Conservation (phyloP, 164 flowering plant species). For the Platanus orientalis region DNA sequence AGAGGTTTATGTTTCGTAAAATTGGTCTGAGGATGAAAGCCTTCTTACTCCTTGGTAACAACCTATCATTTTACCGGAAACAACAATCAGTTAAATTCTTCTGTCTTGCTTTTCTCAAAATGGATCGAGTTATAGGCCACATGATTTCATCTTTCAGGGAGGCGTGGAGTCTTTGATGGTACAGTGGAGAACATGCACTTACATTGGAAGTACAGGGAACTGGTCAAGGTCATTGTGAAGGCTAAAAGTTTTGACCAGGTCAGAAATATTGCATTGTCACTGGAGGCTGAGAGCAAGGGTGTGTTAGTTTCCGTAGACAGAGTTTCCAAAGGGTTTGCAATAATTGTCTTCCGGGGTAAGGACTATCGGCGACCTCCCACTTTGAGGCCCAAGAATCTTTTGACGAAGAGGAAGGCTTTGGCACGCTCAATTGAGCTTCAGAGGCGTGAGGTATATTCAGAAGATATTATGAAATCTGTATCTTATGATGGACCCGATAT, state of each 20-base stretch:
- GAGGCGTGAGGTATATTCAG: constrained; percentile 71
- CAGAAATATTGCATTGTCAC: constrained; percentile 62
- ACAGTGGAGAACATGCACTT: constrained; percentile 97
- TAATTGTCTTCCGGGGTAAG: constrained; percentile 75
- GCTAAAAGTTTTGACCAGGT: constrained; percentile 70
- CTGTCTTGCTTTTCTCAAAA: not conserved
- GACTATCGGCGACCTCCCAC: constrained; percentile 70
- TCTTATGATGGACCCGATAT: not conserved
- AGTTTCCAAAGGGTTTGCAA: constrained; percentile 79
- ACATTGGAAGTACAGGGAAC: constrained; percentile 96
- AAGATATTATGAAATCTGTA: not conserved
- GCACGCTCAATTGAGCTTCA: constrained; percentile 94
- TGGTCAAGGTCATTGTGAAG: constrained; percentile 72
- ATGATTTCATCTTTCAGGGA: constrained; percentile 50
- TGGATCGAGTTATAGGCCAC: not conserved
- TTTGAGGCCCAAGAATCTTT: constrained; percentile 83
- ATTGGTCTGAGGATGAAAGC: constrained; percentile 95
- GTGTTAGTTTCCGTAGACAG: constrained; percentile 86
- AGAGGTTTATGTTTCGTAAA: constrained; percentile 92
- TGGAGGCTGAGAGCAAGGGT: constrained; percentile 97
- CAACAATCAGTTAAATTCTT: not conserved
- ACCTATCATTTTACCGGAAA: not conserved
- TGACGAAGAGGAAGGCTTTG: constrained; percentile 91
- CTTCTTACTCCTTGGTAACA: constrained; percentile 81
- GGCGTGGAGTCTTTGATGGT: constrained; percentile 96